Percentiles rank a stretch among this genome's conserved stretches.
These are phyloP conservation scores for Erysimum cheiranthoides DNA, from an alignment of 345 rosid genomes.

Conservation along the genomic window DNA sequence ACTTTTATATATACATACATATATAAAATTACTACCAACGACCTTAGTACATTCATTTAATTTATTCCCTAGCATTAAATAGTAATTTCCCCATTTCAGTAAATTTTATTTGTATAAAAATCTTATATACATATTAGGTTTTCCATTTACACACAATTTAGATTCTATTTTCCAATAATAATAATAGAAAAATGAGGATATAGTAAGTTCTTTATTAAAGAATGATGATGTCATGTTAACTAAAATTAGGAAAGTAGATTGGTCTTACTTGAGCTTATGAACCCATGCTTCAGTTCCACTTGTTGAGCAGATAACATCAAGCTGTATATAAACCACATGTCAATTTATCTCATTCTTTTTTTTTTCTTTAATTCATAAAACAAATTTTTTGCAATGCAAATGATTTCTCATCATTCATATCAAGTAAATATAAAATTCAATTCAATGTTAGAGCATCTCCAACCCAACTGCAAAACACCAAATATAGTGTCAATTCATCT, in stretches of 20 bases:
- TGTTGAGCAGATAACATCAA: conserved; percentile 86
- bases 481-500: too few species aligned
- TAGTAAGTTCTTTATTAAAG: not conserved
- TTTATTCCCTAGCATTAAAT: conserved; percentile 14
- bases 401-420: not conserved
- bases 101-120: not conserved
- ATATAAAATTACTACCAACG: conserved; percentile 20
- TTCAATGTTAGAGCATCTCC: too few species aligned
- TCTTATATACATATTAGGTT: too few species aligned
- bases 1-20: too few species aligned
- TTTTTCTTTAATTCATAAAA: not conserved
- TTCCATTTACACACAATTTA: not conserved
- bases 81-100: not conserved
- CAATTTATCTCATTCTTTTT: conserved; percentile 26
- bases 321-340: conserved; percentile 50
- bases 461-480: too few species aligned
- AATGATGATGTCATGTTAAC: conserved; percentile 21
- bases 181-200: too few species aligned
- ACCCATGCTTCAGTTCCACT: conserved; percentile 93
- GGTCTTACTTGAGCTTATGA: conserved; percentile 74
- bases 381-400: not conserved
- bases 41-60: conserved; percentile 15
- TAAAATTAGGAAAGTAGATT: not conserved
- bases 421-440: not conserved
- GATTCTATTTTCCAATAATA: not conserved